Conservation (phyloP, 169 alveolate genomes). For the Toxoplasma gondii region DNA sequence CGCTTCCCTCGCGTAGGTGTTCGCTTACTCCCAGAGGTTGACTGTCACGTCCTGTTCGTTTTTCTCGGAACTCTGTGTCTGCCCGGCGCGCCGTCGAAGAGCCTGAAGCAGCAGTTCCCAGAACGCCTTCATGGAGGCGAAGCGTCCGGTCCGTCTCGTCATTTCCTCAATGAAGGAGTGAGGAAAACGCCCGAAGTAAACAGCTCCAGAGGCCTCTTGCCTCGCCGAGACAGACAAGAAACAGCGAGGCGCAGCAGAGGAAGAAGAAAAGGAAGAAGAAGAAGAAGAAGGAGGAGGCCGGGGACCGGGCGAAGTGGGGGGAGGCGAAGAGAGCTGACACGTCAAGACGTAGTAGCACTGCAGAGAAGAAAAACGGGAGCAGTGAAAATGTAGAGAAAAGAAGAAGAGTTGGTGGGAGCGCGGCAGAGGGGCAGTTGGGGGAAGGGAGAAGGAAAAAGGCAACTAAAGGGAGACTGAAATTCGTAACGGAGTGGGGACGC, state of each 20-base stretch:
- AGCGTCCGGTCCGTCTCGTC: constrained; percentile 29
- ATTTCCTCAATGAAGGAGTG: neutral
- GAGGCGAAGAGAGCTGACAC: neutral
- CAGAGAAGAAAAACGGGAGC: neutral
- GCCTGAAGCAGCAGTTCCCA: neutral
- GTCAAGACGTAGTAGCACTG: neutral
- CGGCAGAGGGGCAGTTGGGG: neutral
- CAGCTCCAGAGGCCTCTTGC: neutral
- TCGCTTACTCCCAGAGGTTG: constrained; percentile 23
- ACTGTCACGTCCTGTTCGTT: neutral
- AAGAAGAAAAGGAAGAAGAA: neutral
- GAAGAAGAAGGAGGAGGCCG: neutral
- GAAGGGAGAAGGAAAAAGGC: neutral
- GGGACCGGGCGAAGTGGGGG: neutral
- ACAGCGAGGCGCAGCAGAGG: neutral
- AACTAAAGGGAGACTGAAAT: neutral
- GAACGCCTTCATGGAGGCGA: neutral
- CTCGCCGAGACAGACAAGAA: neutral
- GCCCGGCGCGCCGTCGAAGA: neutral
- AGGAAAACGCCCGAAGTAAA: neutral
- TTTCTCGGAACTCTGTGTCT: neutral
- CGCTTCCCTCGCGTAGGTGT: too few relatives aligned
- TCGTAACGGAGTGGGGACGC: too few relatives aligned
- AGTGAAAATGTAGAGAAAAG: neutral
- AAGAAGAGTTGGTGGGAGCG: neutral